Evolutionary conservation across 2,329 filamentous ascomycete genomes (phyloP).

Genomic region (Geoglossum cookeanum): DNA sequence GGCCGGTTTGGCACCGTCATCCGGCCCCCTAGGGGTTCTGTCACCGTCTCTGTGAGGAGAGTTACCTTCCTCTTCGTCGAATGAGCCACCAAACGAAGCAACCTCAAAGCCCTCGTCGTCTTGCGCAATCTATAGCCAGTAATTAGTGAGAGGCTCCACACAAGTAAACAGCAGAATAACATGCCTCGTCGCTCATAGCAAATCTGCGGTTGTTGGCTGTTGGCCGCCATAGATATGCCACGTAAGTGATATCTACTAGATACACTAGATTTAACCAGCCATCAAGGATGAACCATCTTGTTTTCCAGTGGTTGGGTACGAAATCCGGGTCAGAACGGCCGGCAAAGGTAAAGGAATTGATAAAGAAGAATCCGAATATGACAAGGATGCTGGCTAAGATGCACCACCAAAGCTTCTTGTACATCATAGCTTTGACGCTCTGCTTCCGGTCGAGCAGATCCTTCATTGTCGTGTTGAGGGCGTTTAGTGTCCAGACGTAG

Average conservation of each 20-base stretch:
- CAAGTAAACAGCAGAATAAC: constrained; percentile 8
- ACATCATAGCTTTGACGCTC: constrained; percentile 85
- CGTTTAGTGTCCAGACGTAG: constrained; percentile 97
- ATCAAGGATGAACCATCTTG: constrained; percentile 89
- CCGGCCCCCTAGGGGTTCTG: neutral
- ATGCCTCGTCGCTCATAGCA: constrained; percentile 90
- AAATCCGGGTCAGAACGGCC: constrained; percentile 71
- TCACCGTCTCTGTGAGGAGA: neutral
- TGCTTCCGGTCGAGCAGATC: constrained; percentile 91
- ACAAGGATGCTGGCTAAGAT: constrained; percentile 82
- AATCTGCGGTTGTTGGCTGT: constrained; percentile 94
- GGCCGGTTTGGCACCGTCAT: constrained; percentile 26
- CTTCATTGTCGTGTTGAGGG: constrained; percentile 84
- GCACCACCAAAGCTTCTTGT: constrained; percentile 96
- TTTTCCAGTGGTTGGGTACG: constrained; percentile 93
- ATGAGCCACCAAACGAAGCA: constrained; percentile 63
- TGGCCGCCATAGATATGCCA: constrained; percentile 91
- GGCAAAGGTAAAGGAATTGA: constrained; percentile 91
- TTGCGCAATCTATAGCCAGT: constrained; percentile 51
- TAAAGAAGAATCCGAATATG: constrained; percentile 96
- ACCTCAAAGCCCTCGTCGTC: constrained; percentile 98
- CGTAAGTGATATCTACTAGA: constrained; percentile 76
- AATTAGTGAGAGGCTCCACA: neutral
- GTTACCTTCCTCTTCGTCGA: constrained; percentile 39
- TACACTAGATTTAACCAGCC: constrained; percentile 97